These are phyloP conservation scores for Aleurites moluccanus DNA, from an alignment of 441 rosid species.

Conservation along the genomic window DNA sequence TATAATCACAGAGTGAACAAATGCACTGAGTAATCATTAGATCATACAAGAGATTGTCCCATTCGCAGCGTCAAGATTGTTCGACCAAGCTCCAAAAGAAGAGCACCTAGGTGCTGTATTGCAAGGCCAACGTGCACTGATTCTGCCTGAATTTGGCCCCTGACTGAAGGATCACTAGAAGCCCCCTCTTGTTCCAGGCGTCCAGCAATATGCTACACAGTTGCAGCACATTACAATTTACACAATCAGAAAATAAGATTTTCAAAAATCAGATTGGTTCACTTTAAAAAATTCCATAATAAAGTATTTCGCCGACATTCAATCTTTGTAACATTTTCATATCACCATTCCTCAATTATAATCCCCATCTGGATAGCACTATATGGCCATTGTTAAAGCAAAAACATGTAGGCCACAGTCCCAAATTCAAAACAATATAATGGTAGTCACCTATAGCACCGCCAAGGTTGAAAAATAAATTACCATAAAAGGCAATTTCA, in stretches of 20 bases:
- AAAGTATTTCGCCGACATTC: too few species aligned
- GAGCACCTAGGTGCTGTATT: conserved; percentile 90
- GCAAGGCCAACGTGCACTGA: conserved; percentile 69
- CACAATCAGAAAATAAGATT: conserved; percentile 42
- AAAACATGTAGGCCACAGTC: not conserved
- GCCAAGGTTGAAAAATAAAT: not conserved
- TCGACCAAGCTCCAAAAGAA: conserved; percentile 95
- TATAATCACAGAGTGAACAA: conserved; percentile 10
- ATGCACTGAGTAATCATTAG: conserved; percentile 9
- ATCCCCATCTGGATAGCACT: not conserved
- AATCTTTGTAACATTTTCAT: not conserved
- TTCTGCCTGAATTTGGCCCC: conserved; percentile 84
- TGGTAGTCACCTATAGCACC: not conserved
- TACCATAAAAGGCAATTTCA: not conserved
- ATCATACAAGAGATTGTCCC: conserved; percentile 79
- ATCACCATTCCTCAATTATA: not conserved
- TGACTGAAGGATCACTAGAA: conserved; percentile 56
- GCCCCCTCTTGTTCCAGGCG: conserved; percentile 78
- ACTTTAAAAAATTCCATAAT: not conserved
- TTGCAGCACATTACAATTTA: conserved; percentile 53
- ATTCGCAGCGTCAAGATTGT: conserved; percentile 74
- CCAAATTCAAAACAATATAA: not conserved
- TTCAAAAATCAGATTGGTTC: not conserved
- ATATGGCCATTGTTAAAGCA: not conserved
- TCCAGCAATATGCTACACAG: conserved; percentile 83